A percentile compares a stretch with the other conserved stretches of the same genome.
phyloP scores from a whole-genome alignment of 1,139 yeast species.

The Wickerhamomyces sp. region DNA sequence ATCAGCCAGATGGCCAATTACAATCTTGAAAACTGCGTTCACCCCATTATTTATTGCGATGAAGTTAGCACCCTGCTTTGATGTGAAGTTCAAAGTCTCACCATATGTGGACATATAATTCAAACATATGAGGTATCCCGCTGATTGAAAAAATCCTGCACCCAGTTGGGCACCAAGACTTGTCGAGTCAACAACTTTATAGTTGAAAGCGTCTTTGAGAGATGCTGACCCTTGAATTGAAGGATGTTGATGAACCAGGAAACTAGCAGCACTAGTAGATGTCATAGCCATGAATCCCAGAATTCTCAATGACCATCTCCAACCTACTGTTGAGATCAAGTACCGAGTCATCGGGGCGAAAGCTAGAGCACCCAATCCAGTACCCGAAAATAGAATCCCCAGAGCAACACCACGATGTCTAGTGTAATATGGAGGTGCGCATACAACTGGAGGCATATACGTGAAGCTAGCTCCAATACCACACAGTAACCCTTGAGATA shows the following conservation, averaged over 20 bases:
- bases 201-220: slow-evolving; percentile 13
- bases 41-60: slow-evolving; percentile 39
- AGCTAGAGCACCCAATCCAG: slow-evolving; percentile 39
- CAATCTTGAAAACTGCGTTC: slow-evolving; percentile 36
- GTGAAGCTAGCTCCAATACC: slow-evolving; percentile 36
- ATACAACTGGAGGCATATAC: slow-evolving; percentile 38
- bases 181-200: slow-evolving; percentile 21
- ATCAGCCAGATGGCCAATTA: slow-evolving; percentile 36
- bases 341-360: slow-evolving; percentile 33
- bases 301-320: slow-evolving; percentile 37
- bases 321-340: slow-evolving; percentile 31
- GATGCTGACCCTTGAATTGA: slow-evolving; percentile 11
- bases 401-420: slow-evolving; percentile 37
- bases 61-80: slow-evolving; percentile 35
- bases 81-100: slow-evolving; percentile 32
- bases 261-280: slow-evolving; percentile 20
- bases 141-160: slow-evolving; percentile 35
- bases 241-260: slow-evolving; percentile 24
- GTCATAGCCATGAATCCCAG: slow-evolving; percentile 30
- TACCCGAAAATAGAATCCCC: slow-evolving; percentile 39
- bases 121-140: slow-evolving; percentile 38
- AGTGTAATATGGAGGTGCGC: slow-evolving; percentile 36
- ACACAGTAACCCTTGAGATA: slow-evolving; percentile 36
- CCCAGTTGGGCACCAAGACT: slow-evolving; percentile 28
- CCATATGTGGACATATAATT: slow-evolving; percentile 40